These are phyloP conservation scores for Anastatica hierochuntica DNA, from an alignment of 345 rosid species.

Conservation along the genomic window DNA sequence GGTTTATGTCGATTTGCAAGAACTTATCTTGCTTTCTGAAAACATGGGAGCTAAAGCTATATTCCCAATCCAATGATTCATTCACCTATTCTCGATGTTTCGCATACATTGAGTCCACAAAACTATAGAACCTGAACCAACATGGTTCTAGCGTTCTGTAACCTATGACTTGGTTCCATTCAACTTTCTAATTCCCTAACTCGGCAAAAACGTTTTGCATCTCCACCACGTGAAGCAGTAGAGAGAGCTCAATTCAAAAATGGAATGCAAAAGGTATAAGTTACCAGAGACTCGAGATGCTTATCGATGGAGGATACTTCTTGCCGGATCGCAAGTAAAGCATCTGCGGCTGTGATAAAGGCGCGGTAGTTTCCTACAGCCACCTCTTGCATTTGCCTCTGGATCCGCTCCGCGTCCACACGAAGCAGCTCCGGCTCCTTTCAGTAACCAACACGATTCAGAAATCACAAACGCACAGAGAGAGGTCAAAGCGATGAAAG, in stretches of 20 bases:
- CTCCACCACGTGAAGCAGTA: too few species aligned
- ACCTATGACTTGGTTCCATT: background rate
- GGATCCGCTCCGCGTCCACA: constrained; percentile 89
- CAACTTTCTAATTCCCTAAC: background rate
- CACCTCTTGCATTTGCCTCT: constrained; percentile 97
- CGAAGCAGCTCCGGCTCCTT: constrained; percentile 96
- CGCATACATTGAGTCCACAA: background rate
- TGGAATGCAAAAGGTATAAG: background rate
- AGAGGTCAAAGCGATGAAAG: constrained; percentile 1
- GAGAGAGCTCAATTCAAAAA: too few species aligned
- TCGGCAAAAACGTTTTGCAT: too few species aligned
- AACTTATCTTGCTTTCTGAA: background rate
- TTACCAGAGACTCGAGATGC: constrained; percentile 83
- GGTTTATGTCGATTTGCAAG: background rate
- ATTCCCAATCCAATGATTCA: constrained; percentile 8
- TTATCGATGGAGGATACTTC: constrained; percentile 82
- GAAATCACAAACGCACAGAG: background rate
- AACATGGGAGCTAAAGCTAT: constrained; percentile 7
- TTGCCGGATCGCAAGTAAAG: constrained; percentile 70
- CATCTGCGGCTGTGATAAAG: constrained; percentile 89
- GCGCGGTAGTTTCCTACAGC: constrained; percentile 93
- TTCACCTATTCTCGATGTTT: constrained; percentile 13
- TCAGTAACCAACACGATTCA: constrained; percentile 2
- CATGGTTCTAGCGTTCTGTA: background rate
- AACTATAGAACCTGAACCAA: background rate